A percentile compares a stretch with the other conserved stretches of the same genome.
These are phyloP conservation scores for Aureoboletus auriporus DNA, from an alignment of 768 basidiomycete species.

Conservation along the genomic window DNA sequence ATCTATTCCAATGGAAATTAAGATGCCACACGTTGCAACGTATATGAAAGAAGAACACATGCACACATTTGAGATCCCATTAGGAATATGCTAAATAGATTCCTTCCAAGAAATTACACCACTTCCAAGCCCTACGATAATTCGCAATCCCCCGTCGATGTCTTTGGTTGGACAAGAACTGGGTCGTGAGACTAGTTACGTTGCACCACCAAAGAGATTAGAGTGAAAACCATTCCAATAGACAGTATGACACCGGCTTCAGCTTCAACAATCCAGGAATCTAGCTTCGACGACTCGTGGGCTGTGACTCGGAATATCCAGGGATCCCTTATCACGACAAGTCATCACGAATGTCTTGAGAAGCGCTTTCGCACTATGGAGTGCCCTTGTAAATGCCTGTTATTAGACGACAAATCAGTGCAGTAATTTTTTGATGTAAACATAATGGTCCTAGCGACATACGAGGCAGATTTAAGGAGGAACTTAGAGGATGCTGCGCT, in stretches of 20 bases:
- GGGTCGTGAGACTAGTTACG: conserved; percentile 27
- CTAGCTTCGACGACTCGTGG: conserved; percentile 22
- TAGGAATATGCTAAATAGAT: conserved; percentile 25
- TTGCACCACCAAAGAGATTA: conserved; percentile 26
- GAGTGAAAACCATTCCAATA: conserved; percentile 22
- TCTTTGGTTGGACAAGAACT: conserved; percentile 20
- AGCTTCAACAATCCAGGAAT: conserved; percentile 25
- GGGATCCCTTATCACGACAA: conserved; percentile 40
- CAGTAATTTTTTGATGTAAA: conserved; percentile 34
- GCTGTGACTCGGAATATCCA: conserved; percentile 30
- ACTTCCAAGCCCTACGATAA: conserved; percentile 11
- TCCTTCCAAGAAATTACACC: conserved; percentile 25
- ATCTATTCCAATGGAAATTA: conserved; percentile 14
- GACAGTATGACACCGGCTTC: conserved; percentile 15
- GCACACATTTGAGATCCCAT: conserved; percentile 42
- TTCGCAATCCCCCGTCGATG: conserved; percentile 19
- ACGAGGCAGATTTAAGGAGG: conserved; percentile 20
- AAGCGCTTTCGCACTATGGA: conserved; percentile 44
- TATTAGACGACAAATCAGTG: conserved; percentile 41
- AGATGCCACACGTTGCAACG: background rate
- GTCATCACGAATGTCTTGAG: conserved; percentile 33
- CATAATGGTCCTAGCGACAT: conserved; percentile 35
- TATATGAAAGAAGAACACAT: background rate
- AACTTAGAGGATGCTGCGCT: too few species aligned
- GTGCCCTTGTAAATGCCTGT: conserved; percentile 47